Conservation (phyloP, 345 rosid species). For the Triadica sebifera region DNA sequence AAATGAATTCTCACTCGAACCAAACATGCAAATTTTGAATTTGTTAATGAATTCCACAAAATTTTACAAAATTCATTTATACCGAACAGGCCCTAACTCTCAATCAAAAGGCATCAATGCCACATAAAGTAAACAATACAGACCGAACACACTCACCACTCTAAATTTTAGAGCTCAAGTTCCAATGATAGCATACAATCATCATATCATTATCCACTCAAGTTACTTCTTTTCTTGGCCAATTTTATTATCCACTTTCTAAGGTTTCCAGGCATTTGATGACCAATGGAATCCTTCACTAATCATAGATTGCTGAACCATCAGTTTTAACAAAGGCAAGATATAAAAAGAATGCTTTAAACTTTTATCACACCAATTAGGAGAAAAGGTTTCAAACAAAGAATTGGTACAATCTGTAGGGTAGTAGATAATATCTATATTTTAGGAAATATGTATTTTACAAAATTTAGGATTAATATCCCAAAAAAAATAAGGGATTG, state of each 20-base stretch:
- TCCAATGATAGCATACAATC: background rate
- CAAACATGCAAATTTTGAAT: too few relatives aligned
- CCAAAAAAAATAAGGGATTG: too few relatives aligned
- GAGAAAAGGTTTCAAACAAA: constrained; percentile 1
- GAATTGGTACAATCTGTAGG: background rate
- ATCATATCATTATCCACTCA: too few relatives aligned
- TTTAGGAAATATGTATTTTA: too few relatives aligned
- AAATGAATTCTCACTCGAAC: too few relatives aligned
- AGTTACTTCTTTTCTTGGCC: background rate
- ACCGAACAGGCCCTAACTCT: too few relatives aligned
- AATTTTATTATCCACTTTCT: background rate
- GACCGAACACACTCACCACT: background rate
- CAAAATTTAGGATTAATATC: too few relatives aligned
- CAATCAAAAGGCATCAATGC: background rate
- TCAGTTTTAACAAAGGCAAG: background rate
- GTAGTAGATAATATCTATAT: too few relatives aligned
- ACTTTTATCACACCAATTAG: background rate
- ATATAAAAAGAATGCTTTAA: background rate
- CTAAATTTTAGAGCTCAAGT: background rate
- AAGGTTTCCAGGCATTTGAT: background rate
- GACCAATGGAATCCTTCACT: background rate
- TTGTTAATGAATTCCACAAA: too few relatives aligned
- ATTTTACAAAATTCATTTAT: too few relatives aligned
- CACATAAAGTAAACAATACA: background rate
- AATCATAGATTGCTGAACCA: background rate